Conservation (phyloP, 2,329 filamentous ascomycete genomes). For the Magnaporthiopsis rhizophila region DNA sequence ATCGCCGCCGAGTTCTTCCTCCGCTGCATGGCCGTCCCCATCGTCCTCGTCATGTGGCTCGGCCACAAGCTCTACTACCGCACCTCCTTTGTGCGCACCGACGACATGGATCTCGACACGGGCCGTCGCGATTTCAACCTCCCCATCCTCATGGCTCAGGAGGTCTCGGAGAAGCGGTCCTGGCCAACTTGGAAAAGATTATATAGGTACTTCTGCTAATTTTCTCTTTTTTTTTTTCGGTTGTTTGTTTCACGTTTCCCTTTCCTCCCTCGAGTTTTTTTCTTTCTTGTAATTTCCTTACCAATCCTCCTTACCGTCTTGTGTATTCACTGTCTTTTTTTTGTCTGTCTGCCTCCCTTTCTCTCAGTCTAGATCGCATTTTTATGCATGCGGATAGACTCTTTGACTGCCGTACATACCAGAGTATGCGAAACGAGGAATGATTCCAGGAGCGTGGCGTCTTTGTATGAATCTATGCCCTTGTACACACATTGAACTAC, state of each 20-base stretch:
- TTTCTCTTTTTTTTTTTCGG: background rate
- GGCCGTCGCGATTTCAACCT: constrained; percentile 81
- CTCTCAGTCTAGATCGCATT: too few species aligned
- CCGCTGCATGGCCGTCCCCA: constrained; percentile 61
- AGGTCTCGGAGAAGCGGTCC: constrained; percentile 60
- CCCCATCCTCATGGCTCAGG: constrained; percentile 68
- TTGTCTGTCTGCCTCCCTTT: too few species aligned
- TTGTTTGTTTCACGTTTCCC: background rate
- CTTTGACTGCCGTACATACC: too few species aligned
- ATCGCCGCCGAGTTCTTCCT: constrained; percentile 61
- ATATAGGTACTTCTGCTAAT: constrained; percentile 65
- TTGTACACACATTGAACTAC: too few species aligned
- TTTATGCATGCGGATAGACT: too few species aligned
- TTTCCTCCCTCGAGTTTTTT: too few species aligned
- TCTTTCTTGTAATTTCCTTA: too few species aligned
- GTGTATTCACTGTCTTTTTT: too few species aligned
- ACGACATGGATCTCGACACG: constrained; percentile 80
- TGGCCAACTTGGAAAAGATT: constrained; percentile 73
- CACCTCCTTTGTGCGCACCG: constrained; percentile 57
- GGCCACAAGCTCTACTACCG: constrained; percentile 68
- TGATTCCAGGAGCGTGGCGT: too few species aligned
- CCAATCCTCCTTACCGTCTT: too few species aligned
- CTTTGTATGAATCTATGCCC: too few species aligned
- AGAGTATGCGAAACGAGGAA: too few species aligned
- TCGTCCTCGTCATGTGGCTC: constrained; percentile 60